Conservation (phyloP, 1,284 basidiomycete genomes). For the Spongiforma sp. region DNA sequence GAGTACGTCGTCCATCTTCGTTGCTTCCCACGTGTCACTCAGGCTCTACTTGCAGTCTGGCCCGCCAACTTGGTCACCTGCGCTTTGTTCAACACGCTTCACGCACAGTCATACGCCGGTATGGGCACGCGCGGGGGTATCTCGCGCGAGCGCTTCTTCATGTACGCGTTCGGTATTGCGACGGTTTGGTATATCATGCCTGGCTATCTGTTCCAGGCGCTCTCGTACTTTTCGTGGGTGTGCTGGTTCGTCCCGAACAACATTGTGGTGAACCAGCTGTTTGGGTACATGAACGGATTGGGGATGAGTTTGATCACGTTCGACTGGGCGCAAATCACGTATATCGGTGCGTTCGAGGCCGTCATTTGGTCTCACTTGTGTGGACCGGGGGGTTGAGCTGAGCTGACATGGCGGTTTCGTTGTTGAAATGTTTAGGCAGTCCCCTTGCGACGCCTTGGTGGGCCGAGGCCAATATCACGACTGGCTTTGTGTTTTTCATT, state of each 20-base stretch:
- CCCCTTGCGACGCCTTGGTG: slow-evolving; percentile 75
- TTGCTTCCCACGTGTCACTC: neutral
- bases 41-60: slow-evolving; percentile 64
- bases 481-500: slow-evolving; percentile 80
- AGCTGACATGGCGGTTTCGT: too few species aligned
- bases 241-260: slow-evolving; percentile 84
- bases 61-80: slow-evolving; percentile 83
- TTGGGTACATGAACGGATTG: slow-evolving; percentile 78
- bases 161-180: slow-evolving; percentile 59
- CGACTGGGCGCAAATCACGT: slow-evolving; percentile 68
- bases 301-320: slow-evolving; percentile 75
- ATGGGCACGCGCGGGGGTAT: slow-evolving; percentile 68
- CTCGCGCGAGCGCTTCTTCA: slow-evolving; percentile 80
- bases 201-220: slow-evolving; percentile 75
- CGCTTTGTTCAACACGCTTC: slow-evolving; percentile 82
- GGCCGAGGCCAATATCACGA: slow-evolving; percentile 82
- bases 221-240: slow-evolving; percentile 73
- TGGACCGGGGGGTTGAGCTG: too few species aligned
- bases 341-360: slow-evolving; percentile 42
- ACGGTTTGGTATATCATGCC: slow-evolving; percentile 73
- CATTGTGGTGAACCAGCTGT: slow-evolving; percentile 70
- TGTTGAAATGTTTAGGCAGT: slow-evolving; percentile 35
- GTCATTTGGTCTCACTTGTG: too few species aligned
- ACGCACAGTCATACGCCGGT: slow-evolving; percentile 64
- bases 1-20: slow-evolving; percentile 45